phyloP scores from a whole-genome alignment of 140 eudicot species.

The Flaveria floridana region DNA sequence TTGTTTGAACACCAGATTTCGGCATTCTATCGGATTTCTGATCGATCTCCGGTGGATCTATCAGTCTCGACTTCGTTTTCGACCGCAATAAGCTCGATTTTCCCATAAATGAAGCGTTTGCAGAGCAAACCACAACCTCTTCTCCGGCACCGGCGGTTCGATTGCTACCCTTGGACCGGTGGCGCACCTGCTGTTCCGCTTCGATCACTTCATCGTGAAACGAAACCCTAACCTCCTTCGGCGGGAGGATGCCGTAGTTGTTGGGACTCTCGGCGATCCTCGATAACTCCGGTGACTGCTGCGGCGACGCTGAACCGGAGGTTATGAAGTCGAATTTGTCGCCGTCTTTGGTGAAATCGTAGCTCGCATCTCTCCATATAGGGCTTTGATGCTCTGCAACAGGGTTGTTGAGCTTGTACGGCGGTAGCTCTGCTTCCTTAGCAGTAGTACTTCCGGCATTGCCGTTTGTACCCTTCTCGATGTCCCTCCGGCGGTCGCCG shows the following conservation, averaged over 20 bases:
- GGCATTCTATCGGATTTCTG: constrained; percentile 42
- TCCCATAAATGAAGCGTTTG: constrained; percentile 53
- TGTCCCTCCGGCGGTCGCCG: constrained; percentile 26
- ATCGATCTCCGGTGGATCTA: constrained; percentile 63
- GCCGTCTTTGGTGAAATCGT: constrained; percentile 28
- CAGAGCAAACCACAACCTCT: constrained; percentile 59
- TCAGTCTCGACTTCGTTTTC: constrained; percentile 70
- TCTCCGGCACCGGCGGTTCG: constrained; percentile 27
- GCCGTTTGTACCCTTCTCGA: constrained; percentile 18
- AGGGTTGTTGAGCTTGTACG: constrained; percentile 20
- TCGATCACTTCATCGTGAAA: too few relatives aligned
- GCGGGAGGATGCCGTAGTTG: too few relatives aligned
- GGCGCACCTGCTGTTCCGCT: constrained; percentile 31
- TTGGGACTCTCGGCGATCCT: too few relatives aligned
- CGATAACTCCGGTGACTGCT: too few relatives aligned
- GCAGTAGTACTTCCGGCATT: constrained; percentile 23
- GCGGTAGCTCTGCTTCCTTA: constrained; percentile 29
- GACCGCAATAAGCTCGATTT: constrained; percentile 50
- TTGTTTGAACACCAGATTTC: constrained; percentile 52
- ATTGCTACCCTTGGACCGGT: constrained; percentile 45
- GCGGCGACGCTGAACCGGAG: too few relatives aligned
- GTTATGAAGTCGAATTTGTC: too few relatives aligned
- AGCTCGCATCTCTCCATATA: constrained; percentile 68
- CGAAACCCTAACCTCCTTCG: too few relatives aligned
- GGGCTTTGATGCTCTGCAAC: constrained; percentile 10